Evolutionary conservation across 176 grass and related monocot species (phyloP), one percentile per base, ranked within the genome.

Genomic region (Musa beccarii): DNA sequence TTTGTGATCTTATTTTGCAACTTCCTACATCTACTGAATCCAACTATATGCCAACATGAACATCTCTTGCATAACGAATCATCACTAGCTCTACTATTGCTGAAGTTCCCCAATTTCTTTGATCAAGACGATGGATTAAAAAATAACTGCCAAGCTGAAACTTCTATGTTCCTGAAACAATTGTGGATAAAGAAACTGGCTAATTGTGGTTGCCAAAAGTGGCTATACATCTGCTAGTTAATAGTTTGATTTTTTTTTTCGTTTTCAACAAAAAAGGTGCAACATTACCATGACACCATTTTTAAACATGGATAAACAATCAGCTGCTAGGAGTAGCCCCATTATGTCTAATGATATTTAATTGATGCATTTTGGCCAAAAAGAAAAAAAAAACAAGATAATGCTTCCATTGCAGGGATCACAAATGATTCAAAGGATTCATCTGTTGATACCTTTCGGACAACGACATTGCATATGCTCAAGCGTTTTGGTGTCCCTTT

Each of bases 401-500:
- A 49, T 75, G 20, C 24, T 69, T 82, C 24, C 82, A 2, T 79
- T 59, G 17, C 80, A 98, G 94, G 94, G 76, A 87, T 98, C 76
- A 98, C 94, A 9, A 98, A 98, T 78, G 88, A 98, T 85, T 75
- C 87, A 1, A 93, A 89, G 75, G 90, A 93, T 23, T 86, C 88
- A 62, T 91, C 88, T 53, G 82, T 93, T 17, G 94, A 93, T 71
- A 86, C 88, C 69, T 98, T 91, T 49, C 72, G 82, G 57, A 87
- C 85, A 73, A 86, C 82, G 21, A 93, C 94, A 25, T 76, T 93
- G 80, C 94, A 98, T 79, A 89, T 98, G 84, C 84, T 98, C 12
- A 91, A 93, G 84, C 79, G 68, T 49, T 98, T 98, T 77, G 94
- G 90, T 15, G 88, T 93, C 85, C 88, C 94, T 54, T 69, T 98